Evolutionary conservation across 768 basidiomycete genomes (phyloP), one percentile per base, ranked within the genome.

Genomic region (Lactarius sp.): DNA sequence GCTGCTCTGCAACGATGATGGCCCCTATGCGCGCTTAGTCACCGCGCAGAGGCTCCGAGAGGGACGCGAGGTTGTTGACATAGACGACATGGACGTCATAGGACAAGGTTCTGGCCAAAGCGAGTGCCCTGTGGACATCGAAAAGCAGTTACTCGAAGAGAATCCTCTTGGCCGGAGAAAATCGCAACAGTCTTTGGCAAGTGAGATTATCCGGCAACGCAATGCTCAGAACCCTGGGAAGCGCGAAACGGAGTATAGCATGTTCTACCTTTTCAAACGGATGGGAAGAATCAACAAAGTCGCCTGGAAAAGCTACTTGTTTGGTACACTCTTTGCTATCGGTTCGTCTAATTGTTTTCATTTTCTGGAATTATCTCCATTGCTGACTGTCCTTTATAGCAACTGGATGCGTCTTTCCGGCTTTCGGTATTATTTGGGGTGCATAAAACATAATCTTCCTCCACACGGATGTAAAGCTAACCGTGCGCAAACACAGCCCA

Each of bases 1-100:
- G 47, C 72, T 79, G n/a, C 71, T 79, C 9, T 20, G 41, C 41
- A 69, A 80, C 52, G 73, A 79, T 39, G 78, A 81, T 8, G 83
- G 90, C 53, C 78, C 88, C 2, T 93, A 93, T 74, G 74, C 84
- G 1, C 78, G 81, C 22, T 83, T 93, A 8, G 90, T 92, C 6
- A 81, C 83, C 27, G 85, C 91, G 0, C 90, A 92, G 77, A 84
- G 78, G 66, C 79, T 93, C 4, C 85, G 87, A 16, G 88, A 90
- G 70, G n/a, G 56, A 14, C 60, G 58, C 12, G 62, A 71, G 36
- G 18, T n/a, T 65, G 36, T 72, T 51, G 64, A 10, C 14, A 6
- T 46, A 1, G 70, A 69, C 7, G 71, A 68, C 12, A 64, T n/a
- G 6, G 59, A 59, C 2, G 60, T 37, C 27, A 59, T 34, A 1